Conservation (phyloP, 805 yeast species). For the Hanseniaspora hatyaiensis region DNA sequence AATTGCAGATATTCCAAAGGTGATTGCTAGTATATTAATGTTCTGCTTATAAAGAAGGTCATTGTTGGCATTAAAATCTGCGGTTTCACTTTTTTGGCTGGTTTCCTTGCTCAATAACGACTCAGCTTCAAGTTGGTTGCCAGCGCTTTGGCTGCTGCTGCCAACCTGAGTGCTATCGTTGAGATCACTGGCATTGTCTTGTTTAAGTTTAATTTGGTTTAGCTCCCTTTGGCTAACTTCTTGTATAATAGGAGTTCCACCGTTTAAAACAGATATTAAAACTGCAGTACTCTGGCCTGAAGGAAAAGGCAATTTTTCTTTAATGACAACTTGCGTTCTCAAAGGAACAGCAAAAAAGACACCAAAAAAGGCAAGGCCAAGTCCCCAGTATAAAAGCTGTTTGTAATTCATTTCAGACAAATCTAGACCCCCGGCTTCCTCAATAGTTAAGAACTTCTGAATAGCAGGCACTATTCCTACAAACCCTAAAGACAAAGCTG, state of each 20-base stretch:
- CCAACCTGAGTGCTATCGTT: no score
- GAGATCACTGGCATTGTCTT: conserved; percentile 20
- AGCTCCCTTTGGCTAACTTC: conserved; percentile 24
- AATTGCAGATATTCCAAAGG: conserved; percentile 57
- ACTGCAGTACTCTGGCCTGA: conserved; percentile 96
- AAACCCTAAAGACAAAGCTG: conserved; percentile 88
- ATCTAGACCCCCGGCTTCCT: conserved; percentile 51
- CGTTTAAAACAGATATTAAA: conserved; percentile 70
- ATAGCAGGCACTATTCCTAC: conserved; percentile 95
- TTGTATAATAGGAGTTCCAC: conserved; percentile 41
- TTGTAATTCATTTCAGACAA: conserved; percentile 32
- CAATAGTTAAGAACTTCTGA: conserved; percentile 68
- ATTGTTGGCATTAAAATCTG: background rate
- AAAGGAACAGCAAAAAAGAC: conserved; percentile 89
- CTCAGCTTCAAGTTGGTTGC: no score
- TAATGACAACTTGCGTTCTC: conserved; percentile 74
- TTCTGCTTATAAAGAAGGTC: conserved; percentile 38
- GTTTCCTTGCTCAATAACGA: no score
- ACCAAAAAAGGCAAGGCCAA: conserved; percentile 85
- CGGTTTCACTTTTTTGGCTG: background rate
- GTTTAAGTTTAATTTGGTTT: conserved; percentile 23
- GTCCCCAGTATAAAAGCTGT: conserved; percentile 68
- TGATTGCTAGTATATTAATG: conserved; percentile 43
- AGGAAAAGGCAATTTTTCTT: conserved; percentile 81
- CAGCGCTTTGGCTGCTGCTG: no score